Evolutionary conservation across 2,329 filamentous ascomycete species (phyloP).

Genomic region (Uncinocarpus reesii): DNA sequence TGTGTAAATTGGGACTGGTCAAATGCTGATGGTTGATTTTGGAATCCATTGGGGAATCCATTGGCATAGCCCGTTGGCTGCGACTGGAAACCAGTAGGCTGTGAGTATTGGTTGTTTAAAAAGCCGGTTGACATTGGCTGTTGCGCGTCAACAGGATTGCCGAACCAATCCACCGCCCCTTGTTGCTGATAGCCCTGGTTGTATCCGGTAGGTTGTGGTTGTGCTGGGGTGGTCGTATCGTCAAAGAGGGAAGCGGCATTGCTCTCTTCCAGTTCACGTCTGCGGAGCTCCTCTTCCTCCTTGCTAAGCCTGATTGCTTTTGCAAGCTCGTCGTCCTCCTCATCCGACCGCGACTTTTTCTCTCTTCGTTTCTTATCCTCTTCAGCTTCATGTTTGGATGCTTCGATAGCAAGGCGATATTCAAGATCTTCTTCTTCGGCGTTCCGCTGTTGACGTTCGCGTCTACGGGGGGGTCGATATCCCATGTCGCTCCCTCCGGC

Average conservation of each 20-base stretch:
- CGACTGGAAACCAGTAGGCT: constrained; percentile 60
- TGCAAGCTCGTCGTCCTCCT: constrained; percentile 76
- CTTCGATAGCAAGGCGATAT: constrained; percentile 81
- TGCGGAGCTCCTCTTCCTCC: constrained; percentile 76
- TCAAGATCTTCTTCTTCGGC: constrained; percentile 80
- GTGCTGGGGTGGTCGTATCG: constrained; percentile 52
- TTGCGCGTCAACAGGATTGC: constrained; percentile 80
- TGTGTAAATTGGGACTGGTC: constrained; percentile 46
- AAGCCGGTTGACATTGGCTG: constrained; percentile 58
- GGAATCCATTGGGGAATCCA: constrained; percentile 60
- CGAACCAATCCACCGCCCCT: constrained; percentile 90
- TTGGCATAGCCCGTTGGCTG: constrained; percentile 59
- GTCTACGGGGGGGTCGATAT: constrained; percentile 37
- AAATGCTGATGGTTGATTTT: constrained; percentile 57
- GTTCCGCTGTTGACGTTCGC: constrained; percentile 41
- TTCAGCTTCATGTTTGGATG: constrained; percentile 89
- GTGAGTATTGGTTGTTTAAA: constrained; percentile 58
- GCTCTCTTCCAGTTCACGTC: constrained; percentile 73
- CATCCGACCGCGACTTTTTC: constrained; percentile 39
- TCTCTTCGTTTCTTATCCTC: constrained; percentile 66
- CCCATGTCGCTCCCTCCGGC: constrained; percentile 32
- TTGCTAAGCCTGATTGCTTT: constrained; percentile 93
- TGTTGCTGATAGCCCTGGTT: constrained; percentile 98
- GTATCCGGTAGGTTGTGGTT: constrained; percentile 74
- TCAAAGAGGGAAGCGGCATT: constrained; percentile 86